Evolutionary conservation across 371 early-diverging fungal genomes (phyloP).

Genomic region (Sporodiniella umbellata): DNA sequence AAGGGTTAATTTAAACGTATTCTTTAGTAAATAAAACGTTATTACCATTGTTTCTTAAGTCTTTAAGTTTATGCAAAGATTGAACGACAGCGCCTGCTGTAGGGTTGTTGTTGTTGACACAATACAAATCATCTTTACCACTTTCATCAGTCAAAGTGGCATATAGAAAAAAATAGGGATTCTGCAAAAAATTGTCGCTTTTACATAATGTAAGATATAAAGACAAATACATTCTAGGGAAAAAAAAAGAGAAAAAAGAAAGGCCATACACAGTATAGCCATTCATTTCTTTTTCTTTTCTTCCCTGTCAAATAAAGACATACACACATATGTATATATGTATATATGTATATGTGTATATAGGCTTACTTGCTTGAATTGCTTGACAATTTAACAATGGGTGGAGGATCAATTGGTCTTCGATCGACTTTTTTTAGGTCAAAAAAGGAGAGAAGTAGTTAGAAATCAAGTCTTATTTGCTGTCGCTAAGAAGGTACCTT

Average conservation of each 20-base stretch:
- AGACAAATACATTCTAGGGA: neutral
- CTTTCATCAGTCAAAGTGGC: conserved; percentile 31
- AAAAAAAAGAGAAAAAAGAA: neutral
- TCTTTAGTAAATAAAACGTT: neutral
- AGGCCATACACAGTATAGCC: too few relatives aligned
- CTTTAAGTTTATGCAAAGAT: conserved; percentile 48
- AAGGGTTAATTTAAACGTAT: neutral
- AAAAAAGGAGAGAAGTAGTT: conserved; percentile 2
- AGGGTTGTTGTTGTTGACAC: conserved; percentile 36
- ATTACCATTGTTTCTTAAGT: conserved; percentile 36
- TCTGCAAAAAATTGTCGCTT: neutral
- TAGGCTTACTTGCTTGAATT: conserved; percentile 13
- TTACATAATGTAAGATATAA: neutral
- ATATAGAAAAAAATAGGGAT: conserved; percentile 31
- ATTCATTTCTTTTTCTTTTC: too few relatives aligned
- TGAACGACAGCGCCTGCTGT: conserved; percentile 50
- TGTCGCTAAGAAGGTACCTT: too few relatives aligned
- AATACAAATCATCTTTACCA: conserved; percentile 29
- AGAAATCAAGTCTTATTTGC: too few relatives aligned
- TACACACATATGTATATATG: too few relatives aligned
- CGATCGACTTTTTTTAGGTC: too few relatives aligned
- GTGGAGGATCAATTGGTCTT: conserved; percentile 49
- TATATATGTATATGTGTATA: too few relatives aligned
- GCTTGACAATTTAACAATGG: conserved; percentile 36
- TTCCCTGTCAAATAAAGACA: too few relatives aligned